Percentiles rank a stretch among this genome's conserved stretches.
Evolutionary conservation across 1,284 basidiomycete genomes (phyloP).

Genomic region (Trichosporon coremiiforme): DNA sequence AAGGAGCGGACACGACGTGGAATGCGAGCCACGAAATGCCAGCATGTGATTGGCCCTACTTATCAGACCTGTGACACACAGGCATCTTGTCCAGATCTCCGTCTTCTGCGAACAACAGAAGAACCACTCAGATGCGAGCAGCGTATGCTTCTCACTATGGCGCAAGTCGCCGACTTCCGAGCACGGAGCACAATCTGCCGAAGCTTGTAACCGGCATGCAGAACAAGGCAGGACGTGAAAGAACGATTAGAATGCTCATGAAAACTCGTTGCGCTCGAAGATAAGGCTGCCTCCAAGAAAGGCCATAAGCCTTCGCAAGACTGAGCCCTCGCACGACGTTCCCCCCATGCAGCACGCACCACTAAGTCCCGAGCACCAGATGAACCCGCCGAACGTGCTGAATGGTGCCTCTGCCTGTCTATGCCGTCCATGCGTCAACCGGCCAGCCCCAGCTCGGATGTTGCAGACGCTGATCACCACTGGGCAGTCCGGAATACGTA

Average conservation of each 20-base stretch:
- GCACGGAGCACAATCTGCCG: not conserved
- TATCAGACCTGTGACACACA: not conserved
- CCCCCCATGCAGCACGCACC: too few relatives aligned
- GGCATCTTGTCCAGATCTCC: slow-evolving; percentile 1
- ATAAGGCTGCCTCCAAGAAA: too few relatives aligned
- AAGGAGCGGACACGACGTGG: not conserved
- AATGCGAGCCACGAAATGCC: slow-evolving; percentile 1
- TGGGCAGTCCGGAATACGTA: not conserved
- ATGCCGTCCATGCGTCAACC: not conserved
- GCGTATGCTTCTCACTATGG: not conserved
- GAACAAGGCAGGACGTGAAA: too few relatives aligned
- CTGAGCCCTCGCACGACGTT: too few relatives aligned
- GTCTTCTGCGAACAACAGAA: not conserved
- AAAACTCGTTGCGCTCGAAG: too few relatives aligned
- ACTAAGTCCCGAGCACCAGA: too few relatives aligned
- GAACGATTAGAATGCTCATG: too few relatives aligned
- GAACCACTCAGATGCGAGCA: not conserved
- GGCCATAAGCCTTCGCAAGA: too few relatives aligned
- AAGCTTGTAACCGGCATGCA: too few relatives aligned
- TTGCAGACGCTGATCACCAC: too few relatives aligned
- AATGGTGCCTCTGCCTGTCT: too few relatives aligned
- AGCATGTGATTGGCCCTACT: not conserved
- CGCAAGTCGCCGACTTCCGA: slow-evolving; percentile 4
- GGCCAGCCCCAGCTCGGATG: too few relatives aligned
- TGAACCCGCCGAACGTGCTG: not conserved